Conservation (phyloP, 2,329 filamentous ascomycete genomes). For the Colletotrichum sojae region DNA sequence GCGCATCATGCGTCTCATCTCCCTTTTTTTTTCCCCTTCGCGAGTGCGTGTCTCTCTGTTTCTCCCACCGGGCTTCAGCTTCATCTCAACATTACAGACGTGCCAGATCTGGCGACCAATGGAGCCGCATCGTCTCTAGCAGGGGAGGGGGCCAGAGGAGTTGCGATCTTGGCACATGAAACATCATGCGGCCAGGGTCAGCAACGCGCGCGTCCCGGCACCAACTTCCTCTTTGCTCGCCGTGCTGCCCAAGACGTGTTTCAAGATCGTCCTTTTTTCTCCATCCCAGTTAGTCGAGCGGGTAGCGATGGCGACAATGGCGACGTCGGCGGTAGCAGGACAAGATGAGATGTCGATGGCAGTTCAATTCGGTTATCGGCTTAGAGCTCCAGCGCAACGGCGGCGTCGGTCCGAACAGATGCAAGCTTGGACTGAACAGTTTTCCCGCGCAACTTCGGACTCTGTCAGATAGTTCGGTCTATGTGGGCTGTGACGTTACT, state of each 20-base stretch:
- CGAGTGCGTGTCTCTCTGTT: neutral
- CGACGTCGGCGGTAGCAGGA: neutral
- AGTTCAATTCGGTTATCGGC: neutral
- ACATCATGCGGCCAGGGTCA: slow-evolving; percentile 31
- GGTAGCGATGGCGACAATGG: neutral
- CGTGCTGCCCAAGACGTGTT: slow-evolving; percentile 2
- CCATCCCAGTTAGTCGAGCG: neutral
- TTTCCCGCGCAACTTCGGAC: neutral
- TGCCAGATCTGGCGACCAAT: slow-evolving; percentile 7
- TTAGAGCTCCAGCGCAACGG: neutral
- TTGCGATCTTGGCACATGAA: slow-evolving; percentile 33
- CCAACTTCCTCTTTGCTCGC: neutral
- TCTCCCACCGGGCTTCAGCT: slow-evolving; percentile 14
- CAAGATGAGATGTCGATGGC: neutral
- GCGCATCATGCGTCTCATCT: slow-evolving; percentile 14
- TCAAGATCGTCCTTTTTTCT: slow-evolving; percentile 23
- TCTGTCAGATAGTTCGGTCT: neutral
- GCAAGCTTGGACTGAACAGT: neutral
- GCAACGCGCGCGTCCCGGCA: slow-evolving; percentile 15
- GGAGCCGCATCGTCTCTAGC: slow-evolving; percentile 13
- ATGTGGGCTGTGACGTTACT: neutral
- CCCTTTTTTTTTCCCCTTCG: neutral
- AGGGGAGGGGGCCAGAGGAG: neutral
- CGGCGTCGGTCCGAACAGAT: neutral
- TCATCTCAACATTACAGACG: slow-evolving; percentile 22